Percentiles rank a stretch among this genome's conserved stretches.
Evolutionary conservation across 2,329 filamentous ascomycete genomes (phyloP).

Genomic region (Aspergillus hortae): DNA sequence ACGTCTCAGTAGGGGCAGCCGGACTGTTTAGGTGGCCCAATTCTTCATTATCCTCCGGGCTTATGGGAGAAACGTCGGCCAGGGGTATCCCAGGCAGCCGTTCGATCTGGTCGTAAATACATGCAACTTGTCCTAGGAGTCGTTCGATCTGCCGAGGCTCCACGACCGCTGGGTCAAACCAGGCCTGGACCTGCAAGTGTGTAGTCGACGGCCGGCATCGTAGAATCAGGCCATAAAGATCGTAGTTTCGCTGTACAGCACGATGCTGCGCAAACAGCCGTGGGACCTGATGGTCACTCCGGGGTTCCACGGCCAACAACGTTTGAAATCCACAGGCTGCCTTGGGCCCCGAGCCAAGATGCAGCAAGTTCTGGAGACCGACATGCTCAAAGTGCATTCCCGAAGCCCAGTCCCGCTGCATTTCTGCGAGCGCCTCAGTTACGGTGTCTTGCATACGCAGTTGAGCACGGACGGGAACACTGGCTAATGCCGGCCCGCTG

Average conservation of each 20-base stretch:
- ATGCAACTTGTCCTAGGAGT: conserved; percentile 8
- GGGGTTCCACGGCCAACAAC: conserved; percentile 13
- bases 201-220: conserved; percentile 2
- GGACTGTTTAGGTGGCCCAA: background rate
- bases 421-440: background rate
- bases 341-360: conserved; percentile 10
- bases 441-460: background rate
- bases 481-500: conserved; percentile 10
- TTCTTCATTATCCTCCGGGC: conserved; percentile 2
- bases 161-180: conserved; percentile 11
- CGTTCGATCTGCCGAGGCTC: conserved; percentile 7
- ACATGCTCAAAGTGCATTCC: conserved; percentile 12
- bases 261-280: conserved; percentile 5
- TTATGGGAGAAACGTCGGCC: background rate
- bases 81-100: background rate
- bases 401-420: conserved; percentile 10
- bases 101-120: conserved; percentile 14
- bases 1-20: background rate
- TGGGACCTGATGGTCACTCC: conserved; percentile 6
- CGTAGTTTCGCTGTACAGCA: conserved; percentile 4
- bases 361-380: conserved; percentile 16
- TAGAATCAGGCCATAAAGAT: conserved; percentile 12
- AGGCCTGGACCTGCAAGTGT: background rate
- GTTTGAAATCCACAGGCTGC: conserved; percentile 18
- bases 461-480: conserved; percentile 5